Evolutionary conservation across 345 rosid species (phyloP).

Genomic region (Gynandropsis gynandra): DNA sequence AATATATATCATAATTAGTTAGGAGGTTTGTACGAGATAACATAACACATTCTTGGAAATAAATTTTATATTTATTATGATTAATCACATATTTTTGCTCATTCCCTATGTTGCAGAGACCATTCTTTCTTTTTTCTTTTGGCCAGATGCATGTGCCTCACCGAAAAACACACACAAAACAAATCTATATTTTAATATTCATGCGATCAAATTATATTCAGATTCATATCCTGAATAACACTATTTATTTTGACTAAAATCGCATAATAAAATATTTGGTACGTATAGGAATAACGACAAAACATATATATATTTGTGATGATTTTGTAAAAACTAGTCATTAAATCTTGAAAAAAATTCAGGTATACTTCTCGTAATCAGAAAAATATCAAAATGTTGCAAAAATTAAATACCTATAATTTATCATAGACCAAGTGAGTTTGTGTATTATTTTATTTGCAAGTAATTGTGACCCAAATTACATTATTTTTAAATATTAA

Average conservation of each 20-base stretch:
- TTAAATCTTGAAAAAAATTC: too few relatives aligned
- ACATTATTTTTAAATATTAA: background rate
- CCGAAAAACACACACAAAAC: conserved; percentile 20
- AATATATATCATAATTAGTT: background rate
- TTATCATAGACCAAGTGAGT: too few relatives aligned
- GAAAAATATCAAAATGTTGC: too few relatives aligned
- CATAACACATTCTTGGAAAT: conserved; percentile 20
- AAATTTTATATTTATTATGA: conserved; percentile 5
- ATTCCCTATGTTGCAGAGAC: conserved; percentile 30
- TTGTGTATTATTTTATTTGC: too few relatives aligned
- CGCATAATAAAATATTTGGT: too few relatives aligned
- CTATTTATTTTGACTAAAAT: too few relatives aligned
- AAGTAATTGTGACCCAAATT: too few relatives aligned
- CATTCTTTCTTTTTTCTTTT: conserved; percentile 23
- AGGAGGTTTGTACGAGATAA: conserved; percentile 7
- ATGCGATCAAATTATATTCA: background rate
- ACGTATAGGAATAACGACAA: too few relatives aligned
- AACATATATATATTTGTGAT: too few relatives aligned
- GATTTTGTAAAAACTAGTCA: too few relatives aligned
- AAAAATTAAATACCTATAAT: too few relatives aligned
- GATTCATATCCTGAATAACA: background rate
- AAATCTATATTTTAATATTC: background rate
- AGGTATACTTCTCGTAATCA: too few relatives aligned
- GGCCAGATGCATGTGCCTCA: conserved; percentile 24
- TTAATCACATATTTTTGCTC: conserved; percentile 18